Base-by-base conservation (phyloP, 2,329 filamentous ascomycete genomes). In the Trichoderma pleuroti region DNA sequence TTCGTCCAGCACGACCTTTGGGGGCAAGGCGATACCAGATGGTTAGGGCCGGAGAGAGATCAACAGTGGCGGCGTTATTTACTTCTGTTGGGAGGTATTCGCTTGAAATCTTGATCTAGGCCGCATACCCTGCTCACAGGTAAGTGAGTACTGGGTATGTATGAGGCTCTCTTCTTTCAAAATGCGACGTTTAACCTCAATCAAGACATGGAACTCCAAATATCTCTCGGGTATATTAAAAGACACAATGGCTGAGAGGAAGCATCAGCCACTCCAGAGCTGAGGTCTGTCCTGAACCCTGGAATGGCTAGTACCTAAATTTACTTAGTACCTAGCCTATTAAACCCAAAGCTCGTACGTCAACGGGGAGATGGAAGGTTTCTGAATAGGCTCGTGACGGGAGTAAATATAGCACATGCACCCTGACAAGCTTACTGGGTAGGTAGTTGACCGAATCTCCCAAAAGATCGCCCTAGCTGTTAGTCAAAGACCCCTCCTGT, bases 341-440 rank as follows among this genome's bases (percentile, higher is more conserved):
- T n/a, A n/a, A n/a, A n/a, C 24, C 24, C 24, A 32, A 26, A 9
- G 24, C 64, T 32, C 49, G 42, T 16, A 52, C 14, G 39, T 42
- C 39, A n/a, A 42, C 16, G 39, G 39, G 39, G 18, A 42, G 39
- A n/a, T 3, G 39, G 46, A 30, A 56, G 34, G 34, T 57, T 60
- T 60, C n/a, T 12, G 39, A 24, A 36, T 18, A 34, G 39, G 64
- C 66, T 49, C 56, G 66, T 68, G 66, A 68, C 56, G 56, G 39
- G 14, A 18, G 21, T 52, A 21, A 26, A 42, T 21, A 42, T 26
- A 57, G 59, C 66, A 30, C 30, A 52, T 30, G 30, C 21, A 34
- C 56, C 32, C 30, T 59, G 18, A 21, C 26, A 28, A 26, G n/a
- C 42, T 42, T 42, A 42, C 39, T n/a, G n/a, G 10, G 42, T 52